These are phyloP conservation scores for Spergularia azorica DNA, from an alignment of 179 eudicot species.

Conservation along the genomic window DNA sequence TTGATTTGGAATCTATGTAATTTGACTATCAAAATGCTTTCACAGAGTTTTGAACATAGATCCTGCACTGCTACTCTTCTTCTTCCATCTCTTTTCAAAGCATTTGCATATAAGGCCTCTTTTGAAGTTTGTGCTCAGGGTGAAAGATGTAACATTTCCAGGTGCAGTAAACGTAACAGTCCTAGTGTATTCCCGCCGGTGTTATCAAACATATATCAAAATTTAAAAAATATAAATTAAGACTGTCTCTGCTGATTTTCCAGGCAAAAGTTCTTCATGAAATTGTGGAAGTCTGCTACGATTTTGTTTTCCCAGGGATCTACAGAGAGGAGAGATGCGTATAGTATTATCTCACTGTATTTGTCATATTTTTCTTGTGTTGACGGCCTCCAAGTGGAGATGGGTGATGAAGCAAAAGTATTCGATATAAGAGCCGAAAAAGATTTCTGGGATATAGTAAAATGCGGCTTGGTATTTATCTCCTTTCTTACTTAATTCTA, in stretches of 20 bases:
- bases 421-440: conserved; percentile 71
- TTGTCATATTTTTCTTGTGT: conserved; percentile 56
- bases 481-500: background rate
- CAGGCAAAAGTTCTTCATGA: conserved; percentile 58
- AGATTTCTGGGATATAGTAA: conserved; percentile 86
- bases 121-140: conserved; percentile 56
- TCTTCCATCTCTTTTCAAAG: conserved; percentile 64
- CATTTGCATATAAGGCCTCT: conserved; percentile 43
- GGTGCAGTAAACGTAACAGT: conserved; percentile 42
- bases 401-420: conserved; percentile 44
- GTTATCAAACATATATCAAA: background rate
- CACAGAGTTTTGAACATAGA: conserved; percentile 69
- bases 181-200: conserved; percentile 1
- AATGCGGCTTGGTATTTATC: conserved; percentile 81
- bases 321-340: conserved; percentile 89
- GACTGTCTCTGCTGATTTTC: conserved; percentile 27
- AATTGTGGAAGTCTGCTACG: conserved; percentile 77
- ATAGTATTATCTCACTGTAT: conserved; percentile 74
- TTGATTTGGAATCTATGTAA: conserved; percentile 73
- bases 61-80: conserved; percentile 64
- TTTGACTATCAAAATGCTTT: conserved; percentile 68
- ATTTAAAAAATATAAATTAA: background rate
- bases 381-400: conserved; percentile 36
- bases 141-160: conserved; percentile 45
- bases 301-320: conserved; percentile 63